Conservation (phyloP, 805 yeast genomes). For the Cyberlindnera bimundalis region DNA sequence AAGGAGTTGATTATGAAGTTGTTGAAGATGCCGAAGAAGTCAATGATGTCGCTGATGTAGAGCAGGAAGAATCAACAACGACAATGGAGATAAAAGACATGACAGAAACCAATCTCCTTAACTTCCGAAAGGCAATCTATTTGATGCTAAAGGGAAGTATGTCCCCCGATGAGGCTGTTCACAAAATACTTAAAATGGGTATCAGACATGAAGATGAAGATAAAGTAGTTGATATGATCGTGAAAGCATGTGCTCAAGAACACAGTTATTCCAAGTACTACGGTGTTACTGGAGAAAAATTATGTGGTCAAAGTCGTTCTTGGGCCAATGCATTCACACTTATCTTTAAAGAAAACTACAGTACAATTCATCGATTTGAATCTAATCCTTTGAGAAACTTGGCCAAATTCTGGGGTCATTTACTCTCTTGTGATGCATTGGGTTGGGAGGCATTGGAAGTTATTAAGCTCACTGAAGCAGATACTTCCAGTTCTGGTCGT, state of each 20-base stretch:
- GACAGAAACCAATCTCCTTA: conserved; percentile 61
- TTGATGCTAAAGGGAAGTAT: conserved; percentile 83
- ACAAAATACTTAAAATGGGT: conserved; percentile 61
- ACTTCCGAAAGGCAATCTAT: conserved; percentile 74
- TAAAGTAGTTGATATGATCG: conserved; percentile 65
- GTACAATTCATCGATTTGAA: conserved; percentile 61
- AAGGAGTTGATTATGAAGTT: neutral
- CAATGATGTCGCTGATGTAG: no score
- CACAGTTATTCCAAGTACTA: conserved; percentile 81
- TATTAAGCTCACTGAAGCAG: conserved; percentile 61
- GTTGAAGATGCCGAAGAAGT: neutral
- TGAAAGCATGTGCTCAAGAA: conserved; percentile 82
- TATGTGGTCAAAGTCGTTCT: conserved; percentile 44
- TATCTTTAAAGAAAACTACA: conserved; percentile 56
- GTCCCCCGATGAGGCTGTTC: conserved; percentile 91
- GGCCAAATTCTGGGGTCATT: conserved; percentile 83
- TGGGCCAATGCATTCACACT: conserved; percentile 58
- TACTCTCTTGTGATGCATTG: conserved; percentile 66
- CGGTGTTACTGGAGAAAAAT: conserved; percentile 70
- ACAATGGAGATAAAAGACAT: conserved; percentile 48
- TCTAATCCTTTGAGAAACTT: conserved; percentile 71
- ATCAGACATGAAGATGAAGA: conserved; percentile 41
- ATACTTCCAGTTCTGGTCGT: conserved; percentile 76
- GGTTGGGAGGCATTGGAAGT: conserved; percentile 57
- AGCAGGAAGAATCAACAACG: conserved; percentile 1